phyloP scores from a whole-genome alignment of 2,329 filamentous ascomycete genomes.

The Aureobasidium zeae region DNA sequence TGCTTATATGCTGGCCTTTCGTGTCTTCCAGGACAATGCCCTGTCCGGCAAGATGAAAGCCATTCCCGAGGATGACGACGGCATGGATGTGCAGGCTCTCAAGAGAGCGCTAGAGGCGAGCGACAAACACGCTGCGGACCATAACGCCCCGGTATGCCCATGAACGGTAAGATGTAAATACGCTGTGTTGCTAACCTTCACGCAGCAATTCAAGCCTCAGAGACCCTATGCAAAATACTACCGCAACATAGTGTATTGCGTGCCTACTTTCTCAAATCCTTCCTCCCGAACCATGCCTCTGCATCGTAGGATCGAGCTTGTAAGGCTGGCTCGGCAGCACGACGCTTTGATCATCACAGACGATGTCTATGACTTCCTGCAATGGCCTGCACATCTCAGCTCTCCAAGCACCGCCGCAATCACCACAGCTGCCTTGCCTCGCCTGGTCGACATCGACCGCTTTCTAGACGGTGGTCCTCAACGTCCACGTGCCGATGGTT shows the following conservation, averaged over 20 bases:
- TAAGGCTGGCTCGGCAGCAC: conserved; percentile 65
- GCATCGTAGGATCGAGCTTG: conserved; percentile 54
- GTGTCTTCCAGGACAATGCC: conserved; percentile 75
- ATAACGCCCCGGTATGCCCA: conserved; percentile 13
- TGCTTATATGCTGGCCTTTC: conserved; percentile 73
- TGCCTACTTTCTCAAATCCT: conserved; percentile 84
- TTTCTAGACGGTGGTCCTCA: conserved; percentile 51
- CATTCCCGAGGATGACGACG: conserved; percentile 68
- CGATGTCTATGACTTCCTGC: conserved; percentile 89
- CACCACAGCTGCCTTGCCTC: conserved; percentile 48
- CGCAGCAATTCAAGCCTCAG: conserved; percentile 47
- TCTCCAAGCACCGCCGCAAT: conserved; percentile 18
- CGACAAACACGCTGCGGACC: conserved; percentile 32
- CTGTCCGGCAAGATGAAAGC: conserved; percentile 57
- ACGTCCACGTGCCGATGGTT: conserved; percentile 44
- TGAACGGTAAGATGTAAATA: not conserved
- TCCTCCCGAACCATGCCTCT: conserved; percentile 74
- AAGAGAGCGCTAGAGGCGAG: conserved; percentile 42
- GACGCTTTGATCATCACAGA: conserved; percentile 79
- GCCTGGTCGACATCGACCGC: conserved; percentile 70
- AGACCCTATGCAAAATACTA: conserved; percentile 65
- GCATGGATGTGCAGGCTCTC: conserved; percentile 59
- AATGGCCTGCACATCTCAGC: conserved; percentile 52
- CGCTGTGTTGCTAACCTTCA: not conserved
- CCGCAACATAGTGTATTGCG: conserved; percentile 77